These are phyloP conservation scores for Fragosphaeria purpurea DNA, from an alignment of 2,329 filamentous ascomycete genomes.

Conservation along the genomic window DNA sequence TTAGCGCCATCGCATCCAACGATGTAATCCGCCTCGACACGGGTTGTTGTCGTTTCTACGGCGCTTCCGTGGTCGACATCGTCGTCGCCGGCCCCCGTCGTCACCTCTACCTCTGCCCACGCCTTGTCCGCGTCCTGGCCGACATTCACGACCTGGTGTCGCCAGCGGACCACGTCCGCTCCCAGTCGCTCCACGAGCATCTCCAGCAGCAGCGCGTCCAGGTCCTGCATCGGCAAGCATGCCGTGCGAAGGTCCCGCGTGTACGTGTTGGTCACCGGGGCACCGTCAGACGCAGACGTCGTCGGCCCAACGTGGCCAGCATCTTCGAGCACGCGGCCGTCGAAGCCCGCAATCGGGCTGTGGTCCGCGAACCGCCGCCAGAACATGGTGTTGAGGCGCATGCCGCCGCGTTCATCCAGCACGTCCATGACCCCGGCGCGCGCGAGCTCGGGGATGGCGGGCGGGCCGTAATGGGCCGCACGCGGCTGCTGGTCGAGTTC, in stretches of 20 bases:
- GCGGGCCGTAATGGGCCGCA: constrained; percentile 50
- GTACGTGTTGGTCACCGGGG: neutral
- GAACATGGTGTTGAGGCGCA: constrained; percentile 28
- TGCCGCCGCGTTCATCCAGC: constrained; percentile 28
- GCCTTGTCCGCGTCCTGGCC: constrained; percentile 35
- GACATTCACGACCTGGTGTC: constrained; percentile 34
- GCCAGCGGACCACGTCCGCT: constrained; percentile 27
- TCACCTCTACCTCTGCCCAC: constrained; percentile 34
- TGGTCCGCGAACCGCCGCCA: constrained; percentile 29
- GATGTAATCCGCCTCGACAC: constrained; percentile 40
- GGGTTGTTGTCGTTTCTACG: constrained; percentile 10
- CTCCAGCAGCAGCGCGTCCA: constrained; percentile 34
- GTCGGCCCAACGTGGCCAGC: constrained; percentile 19
- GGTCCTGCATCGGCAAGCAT: constrained; percentile 31
- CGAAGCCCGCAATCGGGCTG: constrained; percentile 26
- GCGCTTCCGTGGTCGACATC: neutral
- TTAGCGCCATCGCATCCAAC: constrained; percentile 47
- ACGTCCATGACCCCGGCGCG: constrained; percentile 48
- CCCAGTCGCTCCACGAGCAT: constrained; percentile 24
- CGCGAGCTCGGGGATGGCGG: constrained; percentile 46
- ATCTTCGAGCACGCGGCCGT: constrained; percentile 23
- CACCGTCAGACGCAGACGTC: no score
- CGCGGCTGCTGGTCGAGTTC: constrained; percentile 50
- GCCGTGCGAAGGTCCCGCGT: constrained; percentile 28
- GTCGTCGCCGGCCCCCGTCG: constrained; percentile 17